Conservation (phyloP, 1,284 basidiomycete genomes). For the Exsudoporus floridanus region DNA sequence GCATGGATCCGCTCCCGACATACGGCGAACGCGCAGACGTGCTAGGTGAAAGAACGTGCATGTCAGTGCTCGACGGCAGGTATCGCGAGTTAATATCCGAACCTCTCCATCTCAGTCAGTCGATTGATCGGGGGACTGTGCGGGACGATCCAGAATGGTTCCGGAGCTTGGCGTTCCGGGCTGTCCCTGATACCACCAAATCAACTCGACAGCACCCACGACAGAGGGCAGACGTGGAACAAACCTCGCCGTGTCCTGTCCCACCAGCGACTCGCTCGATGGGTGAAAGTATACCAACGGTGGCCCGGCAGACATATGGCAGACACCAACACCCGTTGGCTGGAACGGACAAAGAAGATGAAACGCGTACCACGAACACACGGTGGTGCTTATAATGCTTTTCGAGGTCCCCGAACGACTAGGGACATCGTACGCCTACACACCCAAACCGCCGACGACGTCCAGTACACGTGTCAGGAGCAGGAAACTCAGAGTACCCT, state of each 20-base stretch:
- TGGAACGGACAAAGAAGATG: background rate
- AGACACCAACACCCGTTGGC: background rate
- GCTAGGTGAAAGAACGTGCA: background rate
- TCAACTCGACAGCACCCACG: background rate
- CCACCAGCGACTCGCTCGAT: background rate
- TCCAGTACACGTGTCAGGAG: constrained; percentile 9
- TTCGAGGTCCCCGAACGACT: background rate
- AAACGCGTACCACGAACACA: background rate
- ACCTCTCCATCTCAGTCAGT: constrained; percentile 10
- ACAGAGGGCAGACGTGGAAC: background rate
- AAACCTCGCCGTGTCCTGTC: constrained; percentile 9
- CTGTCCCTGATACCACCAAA: constrained; percentile 8
- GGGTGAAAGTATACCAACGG: background rate
- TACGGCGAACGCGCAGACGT: background rate
- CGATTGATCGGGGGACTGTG: background rate
- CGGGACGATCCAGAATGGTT: constrained; percentile 7
- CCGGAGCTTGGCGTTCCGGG: background rate
- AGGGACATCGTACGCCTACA: background rate
- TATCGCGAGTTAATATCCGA: background rate
- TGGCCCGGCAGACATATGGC: constrained; percentile 12
- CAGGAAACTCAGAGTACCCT: constrained; percentile 10
- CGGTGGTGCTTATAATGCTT: constrained; percentile 10
- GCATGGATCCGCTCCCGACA: background rate
- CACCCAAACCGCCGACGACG: constrained; percentile 15
- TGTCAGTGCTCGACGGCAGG: constrained; percentile 1